Conservation (phyloP, 148 eudicot genomes). For the Rhododendron griersonianum region DNA sequence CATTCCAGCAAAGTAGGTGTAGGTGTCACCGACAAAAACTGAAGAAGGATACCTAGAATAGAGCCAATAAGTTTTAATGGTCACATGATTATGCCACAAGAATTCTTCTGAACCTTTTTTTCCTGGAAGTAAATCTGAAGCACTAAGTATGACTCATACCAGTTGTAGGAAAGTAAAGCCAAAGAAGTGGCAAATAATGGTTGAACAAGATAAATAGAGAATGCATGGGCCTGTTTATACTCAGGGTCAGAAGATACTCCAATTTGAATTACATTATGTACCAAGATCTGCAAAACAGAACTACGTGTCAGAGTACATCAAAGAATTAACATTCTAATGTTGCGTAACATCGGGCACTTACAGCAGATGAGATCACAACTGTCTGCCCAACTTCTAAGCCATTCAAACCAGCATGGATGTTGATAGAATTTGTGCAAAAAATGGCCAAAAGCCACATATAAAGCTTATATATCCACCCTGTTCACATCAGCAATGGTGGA, state of each 20-base stretch:
- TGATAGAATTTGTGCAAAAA: slow-evolving; percentile 93
- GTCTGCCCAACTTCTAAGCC: slow-evolving; percentile 99
- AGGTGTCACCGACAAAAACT: slow-evolving; percentile 98
- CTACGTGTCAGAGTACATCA: slow-evolving; percentile 14
- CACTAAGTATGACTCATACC: slow-evolving; percentile 40
- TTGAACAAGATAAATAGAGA: slow-evolving; percentile 91
- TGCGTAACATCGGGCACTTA: slow-evolving; percentile 36
- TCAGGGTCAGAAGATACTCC: slow-evolving; percentile 73
- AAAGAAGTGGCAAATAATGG: slow-evolving; percentile 94
- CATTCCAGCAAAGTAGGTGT: slow-evolving; percentile 98
- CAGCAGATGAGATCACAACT: slow-evolving; percentile 81
- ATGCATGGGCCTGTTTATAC: slow-evolving; percentile 93
- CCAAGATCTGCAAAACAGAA: slow-evolving; percentile 52
- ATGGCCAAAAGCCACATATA: slow-evolving; percentile 95
- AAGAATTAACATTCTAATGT: background rate
- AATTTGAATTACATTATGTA: slow-evolving; percentile 93
- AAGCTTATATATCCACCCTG: slow-evolving; percentile 86
- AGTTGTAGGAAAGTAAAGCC: slow-evolving; percentile 85
- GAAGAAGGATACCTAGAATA: slow-evolving; percentile 87
- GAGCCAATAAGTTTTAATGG: background rate
- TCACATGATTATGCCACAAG: background rate
- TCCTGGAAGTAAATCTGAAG: background rate
- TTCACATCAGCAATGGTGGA: slow-evolving; percentile 6
- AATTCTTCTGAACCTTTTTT: background rate
- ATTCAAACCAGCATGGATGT: slow-evolving; percentile 96